These are phyloP conservation scores for Phaffia australis DNA, from an alignment of 768 basidiomycete species.

Conservation along the genomic window DNA sequence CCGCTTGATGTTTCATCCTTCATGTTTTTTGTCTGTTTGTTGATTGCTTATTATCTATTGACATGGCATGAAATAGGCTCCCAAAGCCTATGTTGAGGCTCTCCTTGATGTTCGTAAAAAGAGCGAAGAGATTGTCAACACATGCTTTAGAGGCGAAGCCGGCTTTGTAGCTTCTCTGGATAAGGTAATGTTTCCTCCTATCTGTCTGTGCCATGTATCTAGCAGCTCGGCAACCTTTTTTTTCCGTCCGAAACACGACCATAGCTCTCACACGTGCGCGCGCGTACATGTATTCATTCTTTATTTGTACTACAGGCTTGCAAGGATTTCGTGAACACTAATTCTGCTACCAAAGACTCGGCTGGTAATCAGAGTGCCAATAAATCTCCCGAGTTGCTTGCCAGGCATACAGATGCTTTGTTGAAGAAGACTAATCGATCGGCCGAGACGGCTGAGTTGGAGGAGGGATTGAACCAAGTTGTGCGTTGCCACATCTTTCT, in stretches of 20 bases:
- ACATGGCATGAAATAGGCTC: slow-evolving; percentile 45
- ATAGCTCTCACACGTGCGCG: too few species aligned
- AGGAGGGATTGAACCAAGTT: slow-evolving; percentile 78
- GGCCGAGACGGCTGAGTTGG: slow-evolving; percentile 79
- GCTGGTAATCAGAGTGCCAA: slow-evolving; percentile 55
- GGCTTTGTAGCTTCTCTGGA: slow-evolving; percentile 90
- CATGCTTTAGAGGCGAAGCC: slow-evolving; percentile 82
- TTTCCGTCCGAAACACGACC: background rate
- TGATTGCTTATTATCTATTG: background rate
- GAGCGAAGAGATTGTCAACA: slow-evolving; percentile 74
- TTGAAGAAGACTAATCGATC: slow-evolving; percentile 92
- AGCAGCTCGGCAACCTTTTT: slow-evolving; percentile 1
- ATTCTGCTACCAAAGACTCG: slow-evolving; percentile 54
- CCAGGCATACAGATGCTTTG: slow-evolving; percentile 80
- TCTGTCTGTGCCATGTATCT: background rate
- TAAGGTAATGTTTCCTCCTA: slow-evolving; percentile 35
- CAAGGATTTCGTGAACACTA: slow-evolving; percentile 87
- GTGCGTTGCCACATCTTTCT: slow-evolving; percentile 43
- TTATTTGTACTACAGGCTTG: slow-evolving; percentile 54
- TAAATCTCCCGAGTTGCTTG: slow-evolving; percentile 83
- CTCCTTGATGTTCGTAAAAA: slow-evolving; percentile 82
- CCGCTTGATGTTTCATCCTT: background rate
- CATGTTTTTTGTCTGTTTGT: background rate
- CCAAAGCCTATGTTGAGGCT: slow-evolving; percentile 89
- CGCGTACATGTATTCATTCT: background rate